phyloP scores from a whole-genome alignment of 768 basidiomycete genomes.

The Lanmaoa rubissima region DNA sequence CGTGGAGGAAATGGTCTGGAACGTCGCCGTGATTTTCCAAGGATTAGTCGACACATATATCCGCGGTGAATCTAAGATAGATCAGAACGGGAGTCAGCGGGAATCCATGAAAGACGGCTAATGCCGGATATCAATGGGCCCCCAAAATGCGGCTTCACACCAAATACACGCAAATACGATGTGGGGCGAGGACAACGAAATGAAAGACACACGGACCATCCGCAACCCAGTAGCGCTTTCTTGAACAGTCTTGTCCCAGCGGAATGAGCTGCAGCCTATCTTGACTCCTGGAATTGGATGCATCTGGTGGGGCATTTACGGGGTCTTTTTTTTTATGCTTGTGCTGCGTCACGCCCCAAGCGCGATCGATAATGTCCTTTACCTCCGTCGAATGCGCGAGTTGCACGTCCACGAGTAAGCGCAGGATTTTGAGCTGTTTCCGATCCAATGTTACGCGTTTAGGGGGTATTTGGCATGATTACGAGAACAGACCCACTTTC shows the following conservation, averaged over 20 bases:
- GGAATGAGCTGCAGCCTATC: constrained; percentile 65
- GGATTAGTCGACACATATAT: constrained; percentile 85
- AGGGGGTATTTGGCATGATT: constrained; percentile 25
- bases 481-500: constrained; percentile 56
- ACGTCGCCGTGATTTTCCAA: constrained; percentile 83
- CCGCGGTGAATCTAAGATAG: constrained; percentile 73
- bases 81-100: constrained; percentile 33
- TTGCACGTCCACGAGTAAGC: constrained; percentile 84
- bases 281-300: constrained; percentile 63
- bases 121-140: constrained; percentile 39
- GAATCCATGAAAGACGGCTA: constrained; percentile 34
- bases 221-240: constrained; percentile 82
- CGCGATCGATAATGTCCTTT: constrained; percentile 73
- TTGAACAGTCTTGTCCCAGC: constrained; percentile 70
- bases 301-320: constrained; percentile 50
- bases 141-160: constrained; percentile 46
- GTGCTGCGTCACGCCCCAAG: constrained; percentile 82
- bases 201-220: constrained; percentile 75
- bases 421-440: constrained; percentile 73
- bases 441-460: constrained; percentile 27
- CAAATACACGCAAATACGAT: constrained; percentile 76
- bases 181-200: constrained; percentile 32
- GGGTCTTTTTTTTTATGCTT: constrained; percentile 82
- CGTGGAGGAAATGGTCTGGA: constrained; percentile 68
- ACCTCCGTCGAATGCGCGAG: constrained; percentile 66